A percentile compares a stretch with the other conserved stretches of the same genome.
These are phyloP conservation scores for Eleusine coracana DNA, from an alignment of 176 grass and related monocot species.

Conservation along the genomic window DNA sequence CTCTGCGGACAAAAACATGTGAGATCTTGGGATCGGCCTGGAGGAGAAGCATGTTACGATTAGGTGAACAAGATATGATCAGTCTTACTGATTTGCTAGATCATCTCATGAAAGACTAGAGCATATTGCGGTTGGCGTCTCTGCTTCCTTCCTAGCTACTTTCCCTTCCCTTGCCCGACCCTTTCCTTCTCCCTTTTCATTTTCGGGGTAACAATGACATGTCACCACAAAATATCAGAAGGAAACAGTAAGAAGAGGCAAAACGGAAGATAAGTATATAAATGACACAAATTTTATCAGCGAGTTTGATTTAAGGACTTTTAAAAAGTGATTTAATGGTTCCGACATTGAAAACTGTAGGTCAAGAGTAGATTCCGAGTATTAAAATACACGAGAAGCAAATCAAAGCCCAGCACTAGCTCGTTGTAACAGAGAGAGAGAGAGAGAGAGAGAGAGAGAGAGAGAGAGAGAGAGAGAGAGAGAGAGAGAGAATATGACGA, in stretches of 20 bases:
- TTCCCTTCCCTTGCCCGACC: conserved; percentile 23
- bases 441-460: neutral
- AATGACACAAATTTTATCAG: neutral
- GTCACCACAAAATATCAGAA: conserved; percentile 36
- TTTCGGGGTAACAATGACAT: conserved; percentile 40
- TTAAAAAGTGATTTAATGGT: neutral
- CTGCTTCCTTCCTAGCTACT: conserved; percentile 31
- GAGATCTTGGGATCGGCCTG: conserved; percentile 28
- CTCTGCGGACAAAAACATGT: neutral
- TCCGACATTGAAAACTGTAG: conserved; percentile 2
- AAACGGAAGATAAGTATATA: neutral
- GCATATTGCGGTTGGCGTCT: conserved; percentile 32
- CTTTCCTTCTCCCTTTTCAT: conserved; percentile 20
- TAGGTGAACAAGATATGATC: conserved; percentile 9
- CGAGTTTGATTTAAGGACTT: neutral
- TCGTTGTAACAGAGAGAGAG: neutral
- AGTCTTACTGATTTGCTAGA: conserved; percentile 34
- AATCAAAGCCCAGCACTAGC: neutral
- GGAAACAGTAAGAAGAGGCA: neutral
- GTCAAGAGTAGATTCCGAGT: conserved; percentile 15
- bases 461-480: neutral
- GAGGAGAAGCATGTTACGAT: neutral
- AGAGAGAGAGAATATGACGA: neutral
- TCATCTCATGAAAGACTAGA: conserved; percentile 38
- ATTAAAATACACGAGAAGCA: neutral